These are phyloP conservation scores for Lobosporangium transversale DNA, from an alignment of 192 early-diverging fungal genomes.

Conservation along the genomic window DNA sequence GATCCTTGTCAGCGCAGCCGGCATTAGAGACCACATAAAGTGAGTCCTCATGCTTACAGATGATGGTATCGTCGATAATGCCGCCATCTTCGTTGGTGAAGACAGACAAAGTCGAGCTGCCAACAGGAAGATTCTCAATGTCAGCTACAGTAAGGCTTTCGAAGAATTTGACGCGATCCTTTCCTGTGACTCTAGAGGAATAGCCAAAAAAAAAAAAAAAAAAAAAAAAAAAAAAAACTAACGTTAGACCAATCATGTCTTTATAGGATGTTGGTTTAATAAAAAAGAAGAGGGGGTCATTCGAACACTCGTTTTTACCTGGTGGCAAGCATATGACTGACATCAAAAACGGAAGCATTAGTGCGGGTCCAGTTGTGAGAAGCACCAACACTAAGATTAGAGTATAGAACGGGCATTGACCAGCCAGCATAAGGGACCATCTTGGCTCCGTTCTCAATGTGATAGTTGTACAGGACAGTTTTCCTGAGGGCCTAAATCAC, in stretches of 20 bases:
- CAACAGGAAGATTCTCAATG: conserved; percentile 79
- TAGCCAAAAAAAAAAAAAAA: neutral
- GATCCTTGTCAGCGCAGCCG: conserved; percentile 96
- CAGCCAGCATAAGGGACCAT: conserved; percentile 99
- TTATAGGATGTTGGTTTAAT: no score
- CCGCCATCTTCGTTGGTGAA: conserved; percentile 97
- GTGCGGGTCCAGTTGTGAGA: conserved; percentile 91
- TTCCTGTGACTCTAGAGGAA: conserved; percentile 76
- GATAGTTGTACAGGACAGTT: conserved; percentile 93
- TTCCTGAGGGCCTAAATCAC: conserved; percentile 66
- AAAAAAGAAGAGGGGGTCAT: no score
- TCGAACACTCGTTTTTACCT: conserved; percentile 66
- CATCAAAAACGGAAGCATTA: conserved; percentile 95
- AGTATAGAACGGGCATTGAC: conserved; percentile 96
- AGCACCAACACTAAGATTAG: conserved; percentile 83
- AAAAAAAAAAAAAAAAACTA: neutral
- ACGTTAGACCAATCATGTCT: neutral
- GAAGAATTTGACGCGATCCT: conserved; percentile 88
- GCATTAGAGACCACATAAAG: conserved; percentile 97
- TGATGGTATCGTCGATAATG: conserved; percentile 97
- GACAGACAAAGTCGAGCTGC: conserved; percentile 85
- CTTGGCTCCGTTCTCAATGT: conserved; percentile 91
- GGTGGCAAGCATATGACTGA: conserved; percentile 98
- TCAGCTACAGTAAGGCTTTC: conserved; percentile 92
- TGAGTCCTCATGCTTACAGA: conserved; percentile 84